Percentiles rank a stretch among this genome's conserved stretches.
phyloP scores from a whole-genome alignment of 768 basidiomycete species.

The Mycena leptocephala region DNA sequence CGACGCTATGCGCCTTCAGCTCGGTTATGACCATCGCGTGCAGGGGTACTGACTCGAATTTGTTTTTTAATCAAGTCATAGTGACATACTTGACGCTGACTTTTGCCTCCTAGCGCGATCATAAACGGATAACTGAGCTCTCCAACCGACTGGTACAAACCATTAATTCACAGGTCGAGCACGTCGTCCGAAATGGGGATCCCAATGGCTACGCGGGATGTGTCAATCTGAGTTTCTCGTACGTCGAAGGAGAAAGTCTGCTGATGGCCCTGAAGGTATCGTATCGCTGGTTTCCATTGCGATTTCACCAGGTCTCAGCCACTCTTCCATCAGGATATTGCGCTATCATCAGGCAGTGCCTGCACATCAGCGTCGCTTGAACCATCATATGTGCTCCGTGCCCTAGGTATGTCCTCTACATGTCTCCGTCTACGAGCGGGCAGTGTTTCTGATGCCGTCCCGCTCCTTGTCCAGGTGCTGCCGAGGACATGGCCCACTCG shows the following conservation, averaged over 20 bases:
- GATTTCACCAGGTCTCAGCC: not conserved
- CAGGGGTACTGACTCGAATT: constrained; percentile 91
- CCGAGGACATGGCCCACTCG: constrained; percentile 99
- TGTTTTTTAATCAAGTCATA: not conserved
- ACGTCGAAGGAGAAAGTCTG: constrained; percentile 97
- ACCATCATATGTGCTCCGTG: constrained; percentile 97
- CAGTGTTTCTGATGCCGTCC: not conserved
- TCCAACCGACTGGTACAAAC: constrained; percentile 87
- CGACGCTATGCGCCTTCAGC: constrained; percentile 58
- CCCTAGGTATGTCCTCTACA: constrained; percentile 73
- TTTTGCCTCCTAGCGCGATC: constrained; percentile 77
- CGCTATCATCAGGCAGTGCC: constrained; percentile 97
- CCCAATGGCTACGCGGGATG: constrained; percentile 94
- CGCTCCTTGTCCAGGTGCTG: constrained; percentile 73
- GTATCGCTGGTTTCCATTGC: not conserved
- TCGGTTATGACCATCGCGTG: constrained; percentile 77
- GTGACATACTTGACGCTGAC: constrained; percentile 26
- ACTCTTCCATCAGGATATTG: constrained; percentile 80
- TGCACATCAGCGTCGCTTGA: constrained; percentile 99
- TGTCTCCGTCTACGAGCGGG: not conserved
- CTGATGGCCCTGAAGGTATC: constrained; percentile 96
- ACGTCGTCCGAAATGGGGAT: constrained; percentile 96
- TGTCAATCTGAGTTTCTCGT: constrained; percentile 95
- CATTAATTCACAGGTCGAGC: constrained; percentile 89
- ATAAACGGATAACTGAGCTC: constrained; percentile 78